These are phyloP conservation scores for Kwoniella mangroviensis DNA, from an alignment of 768 basidiomycete genomes.

Conservation along the genomic window DNA sequence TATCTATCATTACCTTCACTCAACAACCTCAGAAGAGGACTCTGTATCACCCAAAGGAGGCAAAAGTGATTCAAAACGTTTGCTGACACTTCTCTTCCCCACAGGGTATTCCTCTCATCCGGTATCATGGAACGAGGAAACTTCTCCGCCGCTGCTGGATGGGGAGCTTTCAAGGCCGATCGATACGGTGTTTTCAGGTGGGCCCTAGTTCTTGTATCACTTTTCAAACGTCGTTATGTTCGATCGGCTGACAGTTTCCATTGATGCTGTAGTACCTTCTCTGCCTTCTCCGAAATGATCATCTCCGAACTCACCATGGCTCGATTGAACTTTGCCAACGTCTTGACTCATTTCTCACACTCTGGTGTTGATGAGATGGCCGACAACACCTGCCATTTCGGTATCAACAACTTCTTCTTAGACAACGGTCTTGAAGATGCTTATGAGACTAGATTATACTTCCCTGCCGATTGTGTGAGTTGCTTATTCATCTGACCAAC, in stretches of 20 bases:
- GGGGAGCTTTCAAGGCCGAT: slow-evolving; percentile 73
- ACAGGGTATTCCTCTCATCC: slow-evolving; percentile 33
- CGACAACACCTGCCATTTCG: slow-evolving; percentile 62
- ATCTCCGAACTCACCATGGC: slow-evolving; percentile 90
- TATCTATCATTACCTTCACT: not conserved
- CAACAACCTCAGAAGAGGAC: too few relatives aligned
- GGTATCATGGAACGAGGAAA: slow-evolving; percentile 76
- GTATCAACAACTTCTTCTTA: slow-evolving; percentile 80
- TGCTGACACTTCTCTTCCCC: not conserved
- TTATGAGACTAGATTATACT: slow-evolving; percentile 74
- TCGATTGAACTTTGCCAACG: slow-evolving; percentile 84
- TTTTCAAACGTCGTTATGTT: too few relatives aligned
- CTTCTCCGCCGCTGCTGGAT: slow-evolving; percentile 81
- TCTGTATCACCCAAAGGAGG: too few relatives aligned
- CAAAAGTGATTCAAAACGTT: too few relatives aligned
- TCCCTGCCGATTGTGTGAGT: slow-evolving; percentile 73
- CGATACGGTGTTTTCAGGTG: slow-evolving; percentile 67
- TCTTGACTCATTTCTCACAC: slow-evolving; percentile 87
- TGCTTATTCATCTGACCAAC: not conserved
- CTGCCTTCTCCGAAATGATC: slow-evolving; percentile 89
- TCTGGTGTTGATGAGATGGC: slow-evolving; percentile 68
- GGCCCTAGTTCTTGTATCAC: not conserved
- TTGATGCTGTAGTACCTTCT: slow-evolving; percentile 66
- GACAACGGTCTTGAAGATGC: slow-evolving; percentile 85
- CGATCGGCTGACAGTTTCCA: not conserved